These are phyloP conservation scores for Aegilops speltoides DNA, from an alignment of 176 grass and related monocot species.

Conservation along the genomic window DNA sequence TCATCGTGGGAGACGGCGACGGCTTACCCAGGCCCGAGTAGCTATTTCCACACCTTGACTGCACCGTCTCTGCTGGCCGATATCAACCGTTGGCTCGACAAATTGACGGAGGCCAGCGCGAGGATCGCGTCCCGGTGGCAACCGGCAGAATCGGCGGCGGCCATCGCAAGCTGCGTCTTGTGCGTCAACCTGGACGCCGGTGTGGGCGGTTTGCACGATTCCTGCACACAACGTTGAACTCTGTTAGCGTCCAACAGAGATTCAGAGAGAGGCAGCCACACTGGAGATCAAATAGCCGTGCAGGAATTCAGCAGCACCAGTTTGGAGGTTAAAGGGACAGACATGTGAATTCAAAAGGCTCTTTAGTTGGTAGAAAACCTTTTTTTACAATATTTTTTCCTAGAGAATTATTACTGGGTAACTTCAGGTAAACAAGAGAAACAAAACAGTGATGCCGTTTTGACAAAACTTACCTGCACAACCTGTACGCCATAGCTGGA, in stretches of 20 bases:
- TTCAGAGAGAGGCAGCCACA: background rate
- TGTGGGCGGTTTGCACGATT: conserved; percentile 54
- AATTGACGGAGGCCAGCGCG: conserved; percentile 74
- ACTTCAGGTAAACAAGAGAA: background rate
- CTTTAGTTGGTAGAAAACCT: background rate
- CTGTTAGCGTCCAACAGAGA: background rate
- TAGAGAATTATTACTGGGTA: background rate
- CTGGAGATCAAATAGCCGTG: background rate
- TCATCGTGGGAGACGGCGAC: background rate
- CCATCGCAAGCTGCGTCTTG: conserved; percentile 67
- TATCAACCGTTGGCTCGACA: conserved; percentile 84
- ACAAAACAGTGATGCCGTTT: background rate
- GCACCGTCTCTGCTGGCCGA: conserved; percentile 88
- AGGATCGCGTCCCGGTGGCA: conserved; percentile 84
- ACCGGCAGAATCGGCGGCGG: conserved; percentile 68
- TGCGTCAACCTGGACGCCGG: conserved; percentile 43
- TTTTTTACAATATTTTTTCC: no score
- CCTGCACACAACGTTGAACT: conserved; percentile 32
- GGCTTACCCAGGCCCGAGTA: background rate
- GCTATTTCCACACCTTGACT: conserved; percentile 97
- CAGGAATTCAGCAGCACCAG: background rate
- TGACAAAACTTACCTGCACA: conserved; percentile 63
- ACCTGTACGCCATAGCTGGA: conserved; percentile 94
- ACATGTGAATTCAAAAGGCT: background rate
- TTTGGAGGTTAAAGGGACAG: background rate